Conservation (phyloP, 139 green algal genomes). For the Pleodorina starrii region DNA sequence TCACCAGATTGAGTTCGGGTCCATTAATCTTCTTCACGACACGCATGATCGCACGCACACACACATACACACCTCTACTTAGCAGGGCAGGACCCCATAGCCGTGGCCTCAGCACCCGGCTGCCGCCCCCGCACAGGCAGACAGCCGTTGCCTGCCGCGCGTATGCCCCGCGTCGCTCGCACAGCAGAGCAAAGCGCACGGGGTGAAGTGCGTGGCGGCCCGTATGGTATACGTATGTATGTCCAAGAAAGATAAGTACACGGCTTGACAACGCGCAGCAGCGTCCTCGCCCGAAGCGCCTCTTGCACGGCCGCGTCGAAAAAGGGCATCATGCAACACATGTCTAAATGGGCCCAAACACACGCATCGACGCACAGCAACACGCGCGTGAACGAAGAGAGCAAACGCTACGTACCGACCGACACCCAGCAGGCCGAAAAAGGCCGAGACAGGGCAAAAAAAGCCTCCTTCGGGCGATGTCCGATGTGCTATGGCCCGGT, state of each 20-base stretch:
- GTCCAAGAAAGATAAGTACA: neutral
- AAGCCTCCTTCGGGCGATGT: too few species aligned
- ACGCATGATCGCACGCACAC: too few species aligned
- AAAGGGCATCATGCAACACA: neutral
- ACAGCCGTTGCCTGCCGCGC: too few species aligned
- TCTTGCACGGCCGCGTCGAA: neutral
- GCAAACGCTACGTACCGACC: neutral
- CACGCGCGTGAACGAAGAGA: neutral
- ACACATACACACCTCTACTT: too few species aligned
- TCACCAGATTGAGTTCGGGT: too few species aligned
- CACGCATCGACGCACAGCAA: neutral
- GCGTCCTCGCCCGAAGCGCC: neutral
- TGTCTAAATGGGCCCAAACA: neutral
- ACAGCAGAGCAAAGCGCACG: too few species aligned
- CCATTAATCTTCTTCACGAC: too few species aligned
- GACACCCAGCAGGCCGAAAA: neutral
- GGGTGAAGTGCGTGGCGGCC: neutral
- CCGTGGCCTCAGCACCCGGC: too few species aligned
- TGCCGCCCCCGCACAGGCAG: too few species aligned
- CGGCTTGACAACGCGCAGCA: neutral
- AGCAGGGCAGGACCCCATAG: too few species aligned
- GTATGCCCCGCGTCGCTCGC: too few species aligned
- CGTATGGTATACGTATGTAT: neutral
- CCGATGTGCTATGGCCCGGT: too few species aligned
- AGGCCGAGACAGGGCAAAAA: neutral